Percentiles rank a stretch among this genome's conserved stretches.
These are phyloP conservation scores for Aspergillus costaricaensis DNA, from an alignment of 2,329 filamentous ascomycete species.

Conservation along the genomic window DNA sequence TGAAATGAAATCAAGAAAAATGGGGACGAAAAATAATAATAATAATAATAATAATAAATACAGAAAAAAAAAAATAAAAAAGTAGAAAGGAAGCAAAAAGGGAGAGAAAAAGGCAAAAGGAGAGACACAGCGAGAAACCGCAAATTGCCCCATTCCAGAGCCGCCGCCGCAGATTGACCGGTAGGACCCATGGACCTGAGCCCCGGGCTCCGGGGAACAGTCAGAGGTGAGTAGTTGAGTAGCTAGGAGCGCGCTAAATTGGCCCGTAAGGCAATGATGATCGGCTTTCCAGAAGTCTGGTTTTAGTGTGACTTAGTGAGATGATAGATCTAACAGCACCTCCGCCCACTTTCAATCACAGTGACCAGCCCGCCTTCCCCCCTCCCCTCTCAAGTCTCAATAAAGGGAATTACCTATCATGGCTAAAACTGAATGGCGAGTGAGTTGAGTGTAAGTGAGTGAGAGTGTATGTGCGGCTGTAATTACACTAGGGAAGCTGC, in stretches of 20 bases:
- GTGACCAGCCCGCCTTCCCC: constrained; percentile 20
- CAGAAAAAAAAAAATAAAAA: constrained; percentile 9
- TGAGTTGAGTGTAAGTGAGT: background rate
- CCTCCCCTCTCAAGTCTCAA: background rate
- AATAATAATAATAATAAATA: constrained; percentile 22
- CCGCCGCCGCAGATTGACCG: constrained; percentile 27
- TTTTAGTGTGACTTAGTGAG: constrained; percentile 37
- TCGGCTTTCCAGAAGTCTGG: constrained; percentile 39
- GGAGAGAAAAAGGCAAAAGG: constrained; percentile 14
- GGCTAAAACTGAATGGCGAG: background rate
- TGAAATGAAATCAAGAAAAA: constrained; percentile 10
- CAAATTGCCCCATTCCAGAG: constrained; percentile 24
- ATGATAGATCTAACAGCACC: constrained; percentile 40
- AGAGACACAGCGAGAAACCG: constrained; percentile 4
- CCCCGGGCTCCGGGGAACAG: constrained; percentile 40
- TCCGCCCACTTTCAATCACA: constrained; percentile 16
- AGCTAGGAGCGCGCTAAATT: constrained; percentile 35
- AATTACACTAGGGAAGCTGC: background rate
- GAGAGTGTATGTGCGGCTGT: background rate
- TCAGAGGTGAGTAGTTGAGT: constrained; percentile 25
- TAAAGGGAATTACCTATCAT: constrained; percentile 8
- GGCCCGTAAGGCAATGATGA: constrained; percentile 35
- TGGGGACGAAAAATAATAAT: constrained; percentile 11
- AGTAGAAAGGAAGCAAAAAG: constrained; percentile 5
- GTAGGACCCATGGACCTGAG: constrained; percentile 34